A percentile compares a stretch with the other conserved stretches of the same genome.
These are phyloP conservation scores for Solanum pimpinellifolium DNA, from an alignment of 257 asterid species.

Conservation along the genomic window DNA sequence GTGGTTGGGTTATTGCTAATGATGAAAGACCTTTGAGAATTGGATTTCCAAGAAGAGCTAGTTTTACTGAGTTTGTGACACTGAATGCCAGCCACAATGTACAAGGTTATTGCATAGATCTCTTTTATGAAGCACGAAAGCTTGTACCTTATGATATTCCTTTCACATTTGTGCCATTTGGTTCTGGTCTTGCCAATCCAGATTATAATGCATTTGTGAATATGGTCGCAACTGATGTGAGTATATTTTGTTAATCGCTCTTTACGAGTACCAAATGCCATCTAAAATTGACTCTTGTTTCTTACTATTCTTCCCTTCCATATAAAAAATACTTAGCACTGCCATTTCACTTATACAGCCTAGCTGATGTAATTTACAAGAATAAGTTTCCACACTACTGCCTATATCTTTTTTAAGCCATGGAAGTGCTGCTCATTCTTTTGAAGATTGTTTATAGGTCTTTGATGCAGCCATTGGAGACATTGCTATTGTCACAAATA, in stretches of 20 bases:
- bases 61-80: conserved; percentile 22
- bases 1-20: conserved; percentile 24
- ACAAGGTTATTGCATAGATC: conserved; percentile 27
- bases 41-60: conserved; percentile 22
- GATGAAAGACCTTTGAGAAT: conserved; percentile 13
- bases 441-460: conserved; percentile 2
- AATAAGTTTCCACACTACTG: neutral
- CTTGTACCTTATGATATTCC: conserved; percentile 20
- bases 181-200: conserved; percentile 21
- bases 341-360: neutral
- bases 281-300: neutral
- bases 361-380: neutral
- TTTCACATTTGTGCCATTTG: conserved; percentile 15
- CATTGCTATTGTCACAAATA: conserved; percentile 19
- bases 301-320: neutral
- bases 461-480: conserved; percentile 27
- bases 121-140: conserved; percentile 15
- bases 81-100: conserved; percentile 5
- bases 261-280: neutral
- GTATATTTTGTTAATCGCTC: neutral
- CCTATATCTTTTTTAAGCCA: neutral
- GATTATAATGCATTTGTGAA: conserved; percentile 13
- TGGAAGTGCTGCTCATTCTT: neutral
- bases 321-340: neutral
- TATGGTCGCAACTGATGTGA: conserved; percentile 25